These are phyloP conservation scores for Suillus alpinus DNA, from an alignment of 768 basidiomycete genomes.

Conservation along the genomic window DNA sequence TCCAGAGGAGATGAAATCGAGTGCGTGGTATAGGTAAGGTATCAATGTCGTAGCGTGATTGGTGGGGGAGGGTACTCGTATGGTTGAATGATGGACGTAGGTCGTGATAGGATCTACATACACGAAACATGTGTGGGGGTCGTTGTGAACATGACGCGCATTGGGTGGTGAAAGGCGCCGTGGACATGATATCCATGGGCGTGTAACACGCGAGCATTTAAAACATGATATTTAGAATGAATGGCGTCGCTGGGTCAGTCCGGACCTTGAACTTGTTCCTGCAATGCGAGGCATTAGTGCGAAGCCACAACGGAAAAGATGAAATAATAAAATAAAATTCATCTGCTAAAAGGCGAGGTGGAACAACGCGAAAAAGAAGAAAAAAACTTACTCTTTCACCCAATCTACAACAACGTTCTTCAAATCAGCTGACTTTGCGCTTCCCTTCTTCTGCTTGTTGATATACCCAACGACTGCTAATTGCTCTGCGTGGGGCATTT, in stretches of 20 bases:
- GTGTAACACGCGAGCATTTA: background rate
- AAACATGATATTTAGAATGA: constrained; percentile 15
- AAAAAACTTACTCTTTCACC: constrained; percentile 14
- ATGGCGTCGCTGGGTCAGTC: background rate
- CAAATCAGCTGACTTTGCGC: background rate
- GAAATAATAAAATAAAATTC: background rate
- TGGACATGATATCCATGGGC: background rate
- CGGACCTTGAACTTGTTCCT: constrained; percentile 21
- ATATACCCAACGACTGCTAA: constrained; percentile 3
- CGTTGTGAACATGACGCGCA: background rate
- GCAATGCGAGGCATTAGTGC: background rate
- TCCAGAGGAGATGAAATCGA: background rate
- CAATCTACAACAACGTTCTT: constrained; percentile 12
- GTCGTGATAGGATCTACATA: background rate
- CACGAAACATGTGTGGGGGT: background rate
- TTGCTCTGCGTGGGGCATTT: background rate
- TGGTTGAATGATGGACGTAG: background rate
- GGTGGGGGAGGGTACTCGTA: background rate
- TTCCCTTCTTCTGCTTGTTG: constrained; percentile 14
- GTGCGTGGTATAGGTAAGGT: background rate
- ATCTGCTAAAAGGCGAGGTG: background rate
- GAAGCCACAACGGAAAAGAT: background rate
- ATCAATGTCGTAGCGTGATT: background rate
- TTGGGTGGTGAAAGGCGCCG: background rate
- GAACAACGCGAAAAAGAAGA: background rate